Conservation (phyloP, 2,329 filamentous ascomycete genomes). For the Cytospora piceicola region DNA sequence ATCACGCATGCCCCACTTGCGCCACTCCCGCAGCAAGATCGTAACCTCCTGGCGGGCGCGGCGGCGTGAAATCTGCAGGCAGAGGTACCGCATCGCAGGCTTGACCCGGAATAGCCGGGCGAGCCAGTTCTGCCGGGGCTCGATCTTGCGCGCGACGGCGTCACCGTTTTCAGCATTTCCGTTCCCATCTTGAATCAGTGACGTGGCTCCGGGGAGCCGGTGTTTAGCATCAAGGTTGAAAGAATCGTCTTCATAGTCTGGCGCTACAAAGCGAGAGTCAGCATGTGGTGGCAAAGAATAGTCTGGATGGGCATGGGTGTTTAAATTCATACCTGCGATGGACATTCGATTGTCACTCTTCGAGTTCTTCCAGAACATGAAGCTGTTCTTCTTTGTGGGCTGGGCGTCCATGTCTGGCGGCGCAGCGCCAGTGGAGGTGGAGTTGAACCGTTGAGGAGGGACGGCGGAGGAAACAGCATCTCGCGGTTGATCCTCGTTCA, state of each 20-base stretch:
- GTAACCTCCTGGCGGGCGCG: constrained; percentile 78
- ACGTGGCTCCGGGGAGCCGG: constrained; percentile 32
- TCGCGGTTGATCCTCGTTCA: constrained; percentile 7
- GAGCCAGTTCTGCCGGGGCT: constrained; percentile 82
- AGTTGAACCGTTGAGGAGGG: constrained; percentile 26
- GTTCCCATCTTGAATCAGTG: constrained; percentile 41
- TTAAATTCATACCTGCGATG: constrained; percentile 46
- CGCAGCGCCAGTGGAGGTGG: constrained; percentile 32
- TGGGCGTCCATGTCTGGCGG: constrained; percentile 29
- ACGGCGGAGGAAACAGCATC: background rate
- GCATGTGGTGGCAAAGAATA: constrained; percentile 28
- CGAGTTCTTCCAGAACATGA: constrained; percentile 59
- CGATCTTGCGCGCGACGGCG: constrained; percentile 55
- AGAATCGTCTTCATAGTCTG: constrained; percentile 39
- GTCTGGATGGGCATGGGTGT: background rate
- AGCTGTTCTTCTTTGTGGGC: constrained; percentile 52
- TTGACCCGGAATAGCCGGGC: constrained; percentile 88
- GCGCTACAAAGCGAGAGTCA: constrained; percentile 34
- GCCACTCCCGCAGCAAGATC: constrained; percentile 77
- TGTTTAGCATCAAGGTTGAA: constrained; percentile 16
- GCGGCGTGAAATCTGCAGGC: constrained; percentile 73
- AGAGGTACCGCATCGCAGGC: constrained; percentile 75
- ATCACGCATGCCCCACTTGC: constrained; percentile 77
- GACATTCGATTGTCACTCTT: constrained; percentile 50
- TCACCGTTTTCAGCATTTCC: constrained; percentile 44